Conservation (phyloP, 2,329 filamentous ascomycete species). For the Cryoendolithus antarcticus region DNA sequence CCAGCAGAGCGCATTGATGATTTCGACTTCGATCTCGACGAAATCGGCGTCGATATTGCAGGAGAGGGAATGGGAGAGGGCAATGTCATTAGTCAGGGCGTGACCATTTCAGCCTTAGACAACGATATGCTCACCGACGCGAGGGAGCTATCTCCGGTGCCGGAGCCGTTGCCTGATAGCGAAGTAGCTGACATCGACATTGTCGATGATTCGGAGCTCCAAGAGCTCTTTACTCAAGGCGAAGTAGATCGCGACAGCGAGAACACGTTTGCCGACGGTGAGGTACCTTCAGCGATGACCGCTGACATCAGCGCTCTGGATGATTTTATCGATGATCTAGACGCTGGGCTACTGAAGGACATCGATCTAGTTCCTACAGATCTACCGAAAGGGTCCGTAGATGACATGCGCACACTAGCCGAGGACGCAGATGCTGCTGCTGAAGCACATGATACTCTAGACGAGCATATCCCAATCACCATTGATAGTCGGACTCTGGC, state of each 20-base stretch:
- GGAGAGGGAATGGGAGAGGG: too few relatives aligned
- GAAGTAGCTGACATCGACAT: too few relatives aligned
- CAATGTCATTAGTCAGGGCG: too few relatives aligned
- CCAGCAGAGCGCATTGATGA: too few relatives aligned
- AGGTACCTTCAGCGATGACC: not conserved
- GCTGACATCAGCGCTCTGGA: not conserved
- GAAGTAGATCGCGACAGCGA: not conserved
- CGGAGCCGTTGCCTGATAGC: too few relatives aligned
- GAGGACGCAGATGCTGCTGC: not conserved
- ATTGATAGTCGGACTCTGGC: not conserved
- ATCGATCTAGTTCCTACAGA: constrained; percentile 1
- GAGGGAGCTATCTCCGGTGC: too few relatives aligned
- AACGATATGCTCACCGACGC: too few relatives aligned
- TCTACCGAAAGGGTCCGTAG: not conserved
- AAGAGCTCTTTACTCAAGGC: too few relatives aligned
- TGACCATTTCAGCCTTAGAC: too few relatives aligned
- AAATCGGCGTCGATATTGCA: too few relatives aligned
- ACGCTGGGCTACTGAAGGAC: not conserved
- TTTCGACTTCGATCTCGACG: too few relatives aligned
- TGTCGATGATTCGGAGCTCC: too few relatives aligned
- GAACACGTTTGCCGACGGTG: not conserved
- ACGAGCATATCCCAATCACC: not conserved
- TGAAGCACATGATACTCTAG: not conserved
- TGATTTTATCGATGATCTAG: not conserved
- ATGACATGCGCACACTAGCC: not conserved